phyloP scores from a whole-genome alignment of 805 yeast genomes.

The Wickerhamomyces canadensis region DNA sequence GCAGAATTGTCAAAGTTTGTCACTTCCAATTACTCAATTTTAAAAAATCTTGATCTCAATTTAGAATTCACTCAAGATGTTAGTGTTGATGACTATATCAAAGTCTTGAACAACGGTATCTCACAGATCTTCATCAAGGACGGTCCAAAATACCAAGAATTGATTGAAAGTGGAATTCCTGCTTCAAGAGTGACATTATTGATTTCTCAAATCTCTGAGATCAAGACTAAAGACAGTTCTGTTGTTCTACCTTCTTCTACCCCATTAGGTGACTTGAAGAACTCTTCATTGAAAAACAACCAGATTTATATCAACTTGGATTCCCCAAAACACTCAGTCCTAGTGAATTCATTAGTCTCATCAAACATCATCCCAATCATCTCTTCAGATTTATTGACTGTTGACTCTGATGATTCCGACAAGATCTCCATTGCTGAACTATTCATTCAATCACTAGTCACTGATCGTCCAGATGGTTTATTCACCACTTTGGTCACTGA shows the following conservation, averaged over 20 bases:
- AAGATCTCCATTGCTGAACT: conserved; percentile 35
- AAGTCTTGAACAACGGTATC: conserved; percentile 59
- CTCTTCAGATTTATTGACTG: conserved; percentile 14
- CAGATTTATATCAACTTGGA: conserved; percentile 12
- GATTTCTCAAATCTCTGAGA: conserved; percentile 4
- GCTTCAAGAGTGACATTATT: conserved; percentile 15
- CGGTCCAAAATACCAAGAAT: conserved; percentile 24
- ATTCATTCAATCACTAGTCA: conserved; percentile 47
- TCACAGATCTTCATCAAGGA: conserved; percentile 38
- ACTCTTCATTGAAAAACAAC: conserved; percentile 12
- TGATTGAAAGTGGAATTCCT: conserved; percentile 48
- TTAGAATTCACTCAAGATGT: conserved; percentile 23
- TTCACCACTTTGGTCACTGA: conserved; percentile 81
- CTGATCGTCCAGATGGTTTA: conserved; percentile 85
- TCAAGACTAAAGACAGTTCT: conserved; percentile 8
- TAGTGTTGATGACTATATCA: conserved; percentile 40
- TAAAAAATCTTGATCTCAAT: conserved; percentile 17
- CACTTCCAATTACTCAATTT: conserved; percentile 10
- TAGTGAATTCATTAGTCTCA: conserved; percentile 16
- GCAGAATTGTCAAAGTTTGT: conserved; percentile 14
- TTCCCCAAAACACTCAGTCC: conserved; percentile 5
- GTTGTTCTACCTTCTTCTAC: conserved; percentile 16
- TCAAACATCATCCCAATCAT: conserved; percentile 22
- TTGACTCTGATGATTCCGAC: conserved; percentile 14
- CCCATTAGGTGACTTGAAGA: conserved; percentile 12